Evolutionary conservation across 768 basidiomycete species (phyloP).

Genomic region (Coprinopsis cinerea): DNA sequence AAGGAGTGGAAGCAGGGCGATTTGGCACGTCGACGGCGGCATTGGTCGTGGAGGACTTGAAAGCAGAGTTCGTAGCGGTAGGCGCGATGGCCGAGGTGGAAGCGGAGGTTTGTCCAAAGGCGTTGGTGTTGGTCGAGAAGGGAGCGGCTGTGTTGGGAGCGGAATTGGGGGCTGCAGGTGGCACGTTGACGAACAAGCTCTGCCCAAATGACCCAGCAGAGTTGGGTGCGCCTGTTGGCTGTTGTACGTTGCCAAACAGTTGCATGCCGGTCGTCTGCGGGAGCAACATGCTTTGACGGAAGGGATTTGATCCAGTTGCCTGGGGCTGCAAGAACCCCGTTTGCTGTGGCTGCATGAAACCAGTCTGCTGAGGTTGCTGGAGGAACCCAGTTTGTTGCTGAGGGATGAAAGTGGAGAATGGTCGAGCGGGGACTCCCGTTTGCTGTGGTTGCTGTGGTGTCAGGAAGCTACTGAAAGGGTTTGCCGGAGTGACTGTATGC

Average conservation of each 20-base stretch:
- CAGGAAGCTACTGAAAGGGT: constrained; percentile 42
- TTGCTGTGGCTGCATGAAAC: constrained; percentile 20
- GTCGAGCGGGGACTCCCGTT: constrained; percentile 22
- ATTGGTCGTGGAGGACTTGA: constrained; percentile 15
- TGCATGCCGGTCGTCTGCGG: constrained; percentile 59
- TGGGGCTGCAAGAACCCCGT: constrained; percentile 49
- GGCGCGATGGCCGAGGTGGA: constrained; percentile 10
- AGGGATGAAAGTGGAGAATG: constrained; percentile 51
- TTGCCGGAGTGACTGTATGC: constrained; percentile 33
- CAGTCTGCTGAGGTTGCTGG: constrained; percentile 26
- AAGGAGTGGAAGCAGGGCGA: constrained; percentile 71
- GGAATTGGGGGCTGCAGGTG: constrained; percentile 1
- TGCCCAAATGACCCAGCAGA: not conserved
- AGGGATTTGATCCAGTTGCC: constrained; percentile 70
- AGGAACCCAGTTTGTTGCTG: constrained; percentile 30
- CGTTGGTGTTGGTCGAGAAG: not conserved
- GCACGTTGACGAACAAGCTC: constrained; percentile 6
- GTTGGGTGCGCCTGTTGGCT: constrained; percentile 13
- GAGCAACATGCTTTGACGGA: constrained; percentile 72
- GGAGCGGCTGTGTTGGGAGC: constrained; percentile 4
- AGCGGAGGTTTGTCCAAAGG: not conserved
- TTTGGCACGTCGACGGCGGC: constrained; percentile 32
- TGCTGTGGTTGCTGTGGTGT: constrained; percentile 31
- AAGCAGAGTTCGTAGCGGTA: constrained; percentile 19
- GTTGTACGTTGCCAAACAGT: constrained; percentile 29